A percentile compares a stretch with the other conserved stretches of the same genome.
Conservation (phyloP, 2,329 filamentous ascomycete species). For the Amauroascus verrucosus region DNA sequence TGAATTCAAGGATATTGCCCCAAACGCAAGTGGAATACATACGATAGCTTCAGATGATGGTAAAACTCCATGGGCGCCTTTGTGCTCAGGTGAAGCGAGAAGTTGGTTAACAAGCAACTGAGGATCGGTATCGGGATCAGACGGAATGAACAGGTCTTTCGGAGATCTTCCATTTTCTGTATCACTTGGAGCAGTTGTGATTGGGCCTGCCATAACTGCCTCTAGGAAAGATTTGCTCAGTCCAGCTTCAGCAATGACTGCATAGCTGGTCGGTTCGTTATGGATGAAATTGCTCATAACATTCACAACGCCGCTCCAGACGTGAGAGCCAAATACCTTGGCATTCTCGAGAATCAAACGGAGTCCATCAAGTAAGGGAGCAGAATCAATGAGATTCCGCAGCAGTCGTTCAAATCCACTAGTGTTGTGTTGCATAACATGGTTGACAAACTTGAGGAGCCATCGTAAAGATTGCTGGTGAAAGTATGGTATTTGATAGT, state of each 20-base stretch:
- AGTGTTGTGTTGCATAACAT: slow-evolving; percentile 75
- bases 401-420: slow-evolving; percentile 82
- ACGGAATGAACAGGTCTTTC: slow-evolving; percentile 25
- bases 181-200: slow-evolving; percentile 23
- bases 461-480: slow-evolving; percentile 89
- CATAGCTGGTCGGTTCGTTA: slow-evolving; percentile 95
- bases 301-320: slow-evolving; percentile 90
- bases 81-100: slow-evolving; percentile 23
- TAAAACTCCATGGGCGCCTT: slow-evolving; percentile 60
- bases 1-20: slow-evolving; percentile 86
- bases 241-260: slow-evolving; percentile 87
- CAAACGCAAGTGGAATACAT: slow-evolving; percentile 76
- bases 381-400: slow-evolving; percentile 88
- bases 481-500: slow-evolving; percentile 88
- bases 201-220: slow-evolving; percentile 52
- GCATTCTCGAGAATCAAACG: slow-evolving; percentile 73
- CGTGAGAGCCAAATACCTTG: slow-evolving; percentile 71
- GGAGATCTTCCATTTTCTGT: slow-evolving; percentile 29
- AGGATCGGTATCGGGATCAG: slow-evolving; percentile 16
- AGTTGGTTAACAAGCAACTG: slow-evolving; percentile 26
- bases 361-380: slow-evolving; percentile 68
- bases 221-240: slow-evolving; percentile 78
- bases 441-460: slow-evolving; percentile 90
- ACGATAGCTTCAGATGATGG: slow-evolving; percentile 82
- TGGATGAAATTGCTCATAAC: slow-evolving; percentile 95